Evolutionary conservation across 768 basidiomycete genomes (phyloP).

Genomic region (Neoboletus brunneissimus): DNA sequence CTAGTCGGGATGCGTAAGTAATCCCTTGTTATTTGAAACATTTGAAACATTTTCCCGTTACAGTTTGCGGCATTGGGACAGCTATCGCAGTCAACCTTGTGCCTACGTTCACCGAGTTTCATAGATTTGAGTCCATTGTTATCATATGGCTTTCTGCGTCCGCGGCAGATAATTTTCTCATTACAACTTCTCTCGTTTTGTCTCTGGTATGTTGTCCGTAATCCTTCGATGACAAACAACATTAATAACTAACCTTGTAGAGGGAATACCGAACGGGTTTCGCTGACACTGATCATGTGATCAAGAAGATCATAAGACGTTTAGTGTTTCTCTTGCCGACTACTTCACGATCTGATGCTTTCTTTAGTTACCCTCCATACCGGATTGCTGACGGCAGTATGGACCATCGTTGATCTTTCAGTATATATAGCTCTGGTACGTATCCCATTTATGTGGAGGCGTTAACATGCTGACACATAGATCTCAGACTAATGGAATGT

Average conservation of each 20-base stretch:
- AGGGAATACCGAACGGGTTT: constrained; percentile 36
- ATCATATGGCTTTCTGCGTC: constrained; percentile 45
- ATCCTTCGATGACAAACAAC: too few relatives aligned
- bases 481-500: constrained; percentile 24
- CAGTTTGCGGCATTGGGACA: constrained; percentile 33
- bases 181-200: constrained; percentile 41
- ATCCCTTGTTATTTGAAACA: not conserved
- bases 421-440: constrained; percentile 26
- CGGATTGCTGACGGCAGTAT: constrained; percentile 38
- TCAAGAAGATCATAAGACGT: constrained; percentile 38
- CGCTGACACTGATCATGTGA: constrained; percentile 35
- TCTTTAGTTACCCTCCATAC: constrained; percentile 40
- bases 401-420: constrained; percentile 33
- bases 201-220: constrained; percentile 37
- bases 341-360: not conserved
- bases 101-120: constrained; percentile 27
- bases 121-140: constrained; percentile 30
- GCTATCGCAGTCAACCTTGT: constrained; percentile 30
- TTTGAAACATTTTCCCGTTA: constrained; percentile 2
- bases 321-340: not conserved
- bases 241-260: constrained; percentile 27
- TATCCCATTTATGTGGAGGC: not conserved
- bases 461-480: constrained; percentile 4
- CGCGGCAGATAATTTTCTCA: constrained; percentile 45
- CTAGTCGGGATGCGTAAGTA: constrained; percentile 19